Conservation (phyloP, 2,329 filamentous ascomycete species). For the Dendryphion nanum region DNA sequence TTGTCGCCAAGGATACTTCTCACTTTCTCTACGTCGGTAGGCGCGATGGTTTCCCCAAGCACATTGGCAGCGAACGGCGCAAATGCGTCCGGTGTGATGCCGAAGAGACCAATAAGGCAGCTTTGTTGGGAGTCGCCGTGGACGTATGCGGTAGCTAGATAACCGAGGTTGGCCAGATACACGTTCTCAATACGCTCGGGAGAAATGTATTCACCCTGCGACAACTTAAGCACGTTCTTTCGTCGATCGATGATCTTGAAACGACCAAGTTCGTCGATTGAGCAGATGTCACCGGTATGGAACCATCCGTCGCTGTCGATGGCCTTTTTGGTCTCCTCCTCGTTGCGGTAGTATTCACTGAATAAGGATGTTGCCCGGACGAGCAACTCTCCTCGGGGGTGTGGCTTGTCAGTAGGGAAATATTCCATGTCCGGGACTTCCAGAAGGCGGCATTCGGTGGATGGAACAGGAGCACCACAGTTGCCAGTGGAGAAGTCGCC, state of each 20-base stretch:
- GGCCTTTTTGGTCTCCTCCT: slow-evolving; percentile 78
- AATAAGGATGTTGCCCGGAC: slow-evolving; percentile 80
- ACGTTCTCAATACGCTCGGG: slow-evolving; percentile 97
- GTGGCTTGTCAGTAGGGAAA: slow-evolving; percentile 78
- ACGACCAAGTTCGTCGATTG: slow-evolving; percentile 79
- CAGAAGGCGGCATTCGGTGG: slow-evolving; percentile 73
- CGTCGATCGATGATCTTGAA: slow-evolving; percentile 93
- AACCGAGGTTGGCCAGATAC: slow-evolving; percentile 76
- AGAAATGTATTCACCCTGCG: slow-evolving; percentile 97
- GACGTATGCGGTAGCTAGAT: slow-evolving; percentile 79
- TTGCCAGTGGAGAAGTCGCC: slow-evolving; percentile 76
- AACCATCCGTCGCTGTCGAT: slow-evolving; percentile 94
- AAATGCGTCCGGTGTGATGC: slow-evolving; percentile 81
- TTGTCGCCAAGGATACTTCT: slow-evolving; percentile 65
- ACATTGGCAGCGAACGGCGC: slow-evolving; percentile 76
- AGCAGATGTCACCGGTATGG: slow-evolving; percentile 88
- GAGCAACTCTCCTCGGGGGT: slow-evolving; percentile 86
- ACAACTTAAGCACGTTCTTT: slow-evolving; percentile 99
- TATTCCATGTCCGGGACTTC: slow-evolving; percentile 97
- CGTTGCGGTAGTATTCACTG: slow-evolving; percentile 84
- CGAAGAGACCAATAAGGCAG: slow-evolving; percentile 81
- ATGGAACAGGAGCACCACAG: slow-evolving; percentile 70
- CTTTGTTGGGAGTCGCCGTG: slow-evolving; percentile 86
- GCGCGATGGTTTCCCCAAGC: slow-evolving; percentile 63
- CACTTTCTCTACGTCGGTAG: slow-evolving; percentile 66